Conservation (phyloP, 2,329 filamentous ascomycete species). For the Diaporthe eres region DNA sequence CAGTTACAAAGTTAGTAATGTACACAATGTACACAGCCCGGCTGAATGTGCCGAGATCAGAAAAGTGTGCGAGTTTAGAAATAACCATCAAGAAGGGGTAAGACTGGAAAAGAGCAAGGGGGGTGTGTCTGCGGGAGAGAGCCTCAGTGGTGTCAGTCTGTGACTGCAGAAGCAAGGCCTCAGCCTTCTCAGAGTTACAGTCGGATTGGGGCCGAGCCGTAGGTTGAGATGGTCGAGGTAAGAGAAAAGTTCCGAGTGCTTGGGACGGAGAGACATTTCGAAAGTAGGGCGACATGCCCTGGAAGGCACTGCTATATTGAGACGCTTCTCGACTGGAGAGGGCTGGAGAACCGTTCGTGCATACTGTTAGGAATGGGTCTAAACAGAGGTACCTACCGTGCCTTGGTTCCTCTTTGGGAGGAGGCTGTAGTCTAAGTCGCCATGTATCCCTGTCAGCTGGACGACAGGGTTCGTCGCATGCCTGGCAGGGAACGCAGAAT, state of each 20-base stretch:
- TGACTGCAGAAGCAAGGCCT: constrained; percentile 46
- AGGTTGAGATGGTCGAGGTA: constrained; percentile 48
- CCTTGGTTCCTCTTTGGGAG: constrained; percentile 41
- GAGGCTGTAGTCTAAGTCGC: constrained; percentile 46
- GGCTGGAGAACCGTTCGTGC: constrained; percentile 43
- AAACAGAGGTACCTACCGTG: constrained; percentile 39
- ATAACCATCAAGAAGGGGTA: constrained; percentile 49
- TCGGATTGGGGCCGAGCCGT: constrained; percentile 47
- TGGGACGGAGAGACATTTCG: constrained; percentile 54
- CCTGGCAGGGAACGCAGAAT: constrained; percentile 41
- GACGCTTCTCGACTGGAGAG: constrained; percentile 49
- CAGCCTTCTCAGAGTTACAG: constrained; percentile 55
- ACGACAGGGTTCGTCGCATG: constrained; percentile 42
- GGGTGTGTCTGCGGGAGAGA: constrained; percentile 43
- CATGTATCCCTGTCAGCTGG: constrained; percentile 47
- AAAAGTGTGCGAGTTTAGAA: constrained; percentile 51
- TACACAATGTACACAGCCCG: constrained; percentile 62
- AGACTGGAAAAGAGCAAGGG: constrained; percentile 44
- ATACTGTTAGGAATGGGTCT: constrained; percentile 38
- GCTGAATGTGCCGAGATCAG: constrained; percentile 53
- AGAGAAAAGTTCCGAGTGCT: constrained; percentile 53
- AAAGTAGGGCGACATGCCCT: constrained; percentile 51
- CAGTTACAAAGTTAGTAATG: constrained; percentile 59
- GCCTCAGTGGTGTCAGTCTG: constrained; percentile 41
- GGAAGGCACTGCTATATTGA: constrained; percentile 59